Evolutionary conservation across 805 yeast genomes (phyloP), one percentile per base, ranked within the genome.

Genomic region (Hanseniaspora guilliermondii): DNA sequence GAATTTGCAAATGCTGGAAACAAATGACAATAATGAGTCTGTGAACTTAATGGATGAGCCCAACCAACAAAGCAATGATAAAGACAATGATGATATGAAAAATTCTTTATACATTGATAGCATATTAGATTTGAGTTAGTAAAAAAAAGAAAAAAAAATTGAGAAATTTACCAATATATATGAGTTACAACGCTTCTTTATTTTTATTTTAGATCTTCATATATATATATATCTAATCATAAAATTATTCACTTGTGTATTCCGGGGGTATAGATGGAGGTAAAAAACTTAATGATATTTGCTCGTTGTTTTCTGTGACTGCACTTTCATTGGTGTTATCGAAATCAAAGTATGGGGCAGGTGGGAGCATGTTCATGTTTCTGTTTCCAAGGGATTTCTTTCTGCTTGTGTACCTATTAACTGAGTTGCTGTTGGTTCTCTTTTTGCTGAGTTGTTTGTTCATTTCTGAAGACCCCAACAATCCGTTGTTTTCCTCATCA

Each of bases 181-280:
- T 39, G 9, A 22, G 27, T 22, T 39, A 39, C n/a, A 21, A 27
- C 5, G 27, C 27, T 22, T 39, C 42, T 30, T 6, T 22, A 39
- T 39, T 14, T 22, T 14, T 14, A 22, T 14, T 39, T 39, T 38
- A 1, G 22, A 16, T 22, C 22, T 39, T 21, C 14, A 6, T 14
- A 8, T 22, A 11, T 39, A 12, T 22, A 22, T 22, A 22, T 39
- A 21, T 19, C 2, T 8, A 4, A 4, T 14, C 22, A 42, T 17
- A 16, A 8, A 16, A 12, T 14, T 59, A 60, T 42, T 64, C 65
- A n/a, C 67, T 62, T 2, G 55, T 37, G 57, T 71, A 71, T 8
- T 58, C 61, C 7, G 75, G 75, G 2, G 75, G 75, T 14, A 68
- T 68, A 16, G 38, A 33, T n/a, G 68, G 64, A 2, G 73, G 68